A percentile compares a stretch with the other conserved stretches of the same genome.
These are phyloP conservation scores for Abelmoschus esculentus DNA, from an alignment of 345 rosid genomes.

Conservation along the genomic window DNA sequence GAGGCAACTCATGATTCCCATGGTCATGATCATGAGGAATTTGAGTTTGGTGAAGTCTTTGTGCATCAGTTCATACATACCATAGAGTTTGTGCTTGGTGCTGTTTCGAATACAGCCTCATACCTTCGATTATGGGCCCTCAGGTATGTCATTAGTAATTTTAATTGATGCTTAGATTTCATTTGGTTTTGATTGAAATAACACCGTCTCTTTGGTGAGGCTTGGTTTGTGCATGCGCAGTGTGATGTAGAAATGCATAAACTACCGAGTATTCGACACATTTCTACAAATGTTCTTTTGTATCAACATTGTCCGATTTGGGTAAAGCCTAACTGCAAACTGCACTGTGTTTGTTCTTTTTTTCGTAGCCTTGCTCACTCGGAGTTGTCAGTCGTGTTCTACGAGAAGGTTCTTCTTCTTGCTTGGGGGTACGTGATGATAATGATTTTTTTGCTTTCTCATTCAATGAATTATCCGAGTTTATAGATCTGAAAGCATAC, in stretches of 20 bases:
- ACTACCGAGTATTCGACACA: background rate
- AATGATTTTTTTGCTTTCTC: too few species aligned
- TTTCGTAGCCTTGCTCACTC: constrained; percentile 85
- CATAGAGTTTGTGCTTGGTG: constrained; percentile 95
- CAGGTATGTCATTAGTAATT: constrained; percentile 38
- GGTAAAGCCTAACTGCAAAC: background rate
- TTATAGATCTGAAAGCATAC: background rate
- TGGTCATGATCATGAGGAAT: constrained; percentile 65
- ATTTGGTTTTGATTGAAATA: background rate
- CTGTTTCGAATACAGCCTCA: constrained; percentile 96
- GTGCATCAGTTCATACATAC: constrained; percentile 96
- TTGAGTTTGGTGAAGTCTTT: constrained; percentile 90
- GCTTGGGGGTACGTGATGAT: constrained; percentile 20
- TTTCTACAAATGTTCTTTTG: too few species aligned
- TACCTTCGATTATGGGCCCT: constrained; percentile 95
- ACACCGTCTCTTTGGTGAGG: background rate
- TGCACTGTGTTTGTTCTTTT: constrained; percentile 1
- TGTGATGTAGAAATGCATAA: background rate
- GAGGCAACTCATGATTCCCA: constrained; percentile 54
- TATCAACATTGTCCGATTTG: background rate
- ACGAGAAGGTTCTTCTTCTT: constrained; percentile 86
- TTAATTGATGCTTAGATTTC: background rate
- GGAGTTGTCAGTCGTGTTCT: constrained; percentile 83
- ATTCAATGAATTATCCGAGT: too few species aligned
- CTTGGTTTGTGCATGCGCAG: background rate